Evolutionary conservation across 208 protist species (phyloP).

Genomic region (Acanthamoeba castellanii): DNA sequence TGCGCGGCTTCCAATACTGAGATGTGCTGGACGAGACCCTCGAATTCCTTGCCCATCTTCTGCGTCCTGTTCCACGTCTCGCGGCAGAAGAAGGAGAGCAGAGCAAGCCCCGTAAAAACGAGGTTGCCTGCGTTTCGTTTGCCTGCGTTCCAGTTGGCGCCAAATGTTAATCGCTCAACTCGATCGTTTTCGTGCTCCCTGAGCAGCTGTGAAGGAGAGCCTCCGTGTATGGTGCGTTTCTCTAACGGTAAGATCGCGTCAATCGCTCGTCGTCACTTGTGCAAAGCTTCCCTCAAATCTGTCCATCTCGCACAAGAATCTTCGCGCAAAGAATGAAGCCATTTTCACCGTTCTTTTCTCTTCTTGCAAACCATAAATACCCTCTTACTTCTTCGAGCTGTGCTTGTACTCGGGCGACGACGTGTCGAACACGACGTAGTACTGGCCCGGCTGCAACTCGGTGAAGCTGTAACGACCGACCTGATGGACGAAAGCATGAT

Average conservation of each 20-base stretch:
- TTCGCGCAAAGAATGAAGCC: too few species aligned
- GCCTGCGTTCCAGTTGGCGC: background rate
- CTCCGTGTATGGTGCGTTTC: background rate
- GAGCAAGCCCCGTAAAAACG: background rate
- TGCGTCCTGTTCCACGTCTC: background rate
- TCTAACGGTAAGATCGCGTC: background rate
- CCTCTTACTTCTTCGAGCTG: conserved; percentile 36
- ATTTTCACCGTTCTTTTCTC: too few species aligned
- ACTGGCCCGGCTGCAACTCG: conserved; percentile 55
- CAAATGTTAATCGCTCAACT: background rate
- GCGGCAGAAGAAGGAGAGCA: background rate
- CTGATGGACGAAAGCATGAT: background rate
- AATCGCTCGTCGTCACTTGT: too few species aligned
- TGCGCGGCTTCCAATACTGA: background rate
- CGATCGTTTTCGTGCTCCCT: background rate
- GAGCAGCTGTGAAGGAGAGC: background rate
- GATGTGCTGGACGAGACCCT: conserved; percentile 16
- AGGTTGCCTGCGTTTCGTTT: background rate
- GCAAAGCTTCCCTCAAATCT: background rate
- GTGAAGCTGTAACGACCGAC: conserved; percentile 59
- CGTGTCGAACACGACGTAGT: conserved; percentile 60
- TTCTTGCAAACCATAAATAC: background rate
- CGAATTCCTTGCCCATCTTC: conserved; percentile 13
- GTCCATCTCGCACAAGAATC: too few species aligned
- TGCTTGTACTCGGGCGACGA: conserved; percentile 71